Evolutionary conservation across 768 basidiomycete species (phyloP).

Genomic region (Clitopilus hobsonii): DNA sequence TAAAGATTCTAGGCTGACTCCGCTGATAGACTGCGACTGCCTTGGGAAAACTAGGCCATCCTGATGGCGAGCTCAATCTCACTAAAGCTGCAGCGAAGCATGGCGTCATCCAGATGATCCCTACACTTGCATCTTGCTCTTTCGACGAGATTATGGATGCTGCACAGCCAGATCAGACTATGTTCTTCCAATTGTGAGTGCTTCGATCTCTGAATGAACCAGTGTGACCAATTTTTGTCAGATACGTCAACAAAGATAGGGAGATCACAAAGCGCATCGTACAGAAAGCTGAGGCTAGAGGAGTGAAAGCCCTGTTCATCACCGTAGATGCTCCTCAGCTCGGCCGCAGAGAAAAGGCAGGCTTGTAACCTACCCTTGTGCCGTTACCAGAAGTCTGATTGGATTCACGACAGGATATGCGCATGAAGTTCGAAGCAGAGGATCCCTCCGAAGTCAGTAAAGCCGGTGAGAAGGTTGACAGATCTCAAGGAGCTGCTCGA

Average conservation of each 20-base stretch:
- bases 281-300: constrained; percentile 84
- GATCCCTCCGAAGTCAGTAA: constrained; percentile 54
- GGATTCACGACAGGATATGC: constrained; percentile 65
- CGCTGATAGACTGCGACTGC: constrained; percentile 68
- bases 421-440: constrained; percentile 90
- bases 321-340: constrained; percentile 98
- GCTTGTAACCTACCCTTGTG: background rate
- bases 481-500: constrained; percentile 87
- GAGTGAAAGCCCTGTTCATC: constrained; percentile 92
- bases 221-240: constrained; percentile 15
- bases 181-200: constrained; percentile 84
- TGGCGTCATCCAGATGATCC: constrained; percentile 63
- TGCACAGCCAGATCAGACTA: constrained; percentile 70
- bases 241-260: constrained; percentile 91
- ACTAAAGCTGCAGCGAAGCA: constrained; percentile 87
- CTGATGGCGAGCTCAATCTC: constrained; percentile 89
- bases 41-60: constrained; percentile 91
- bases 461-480: constrained; percentile 58
- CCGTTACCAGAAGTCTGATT: background rate
- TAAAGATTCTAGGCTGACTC: no score
- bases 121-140: constrained; percentile 91
- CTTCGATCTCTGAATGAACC: background rate
- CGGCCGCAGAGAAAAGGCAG: constrained; percentile 82
- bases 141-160: constrained; percentile 96
- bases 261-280: constrained; percentile 82